phyloP scores from a whole-genome alignment of 2,329 filamentous ascomycete species.

The Penicillium sp. region DNA sequence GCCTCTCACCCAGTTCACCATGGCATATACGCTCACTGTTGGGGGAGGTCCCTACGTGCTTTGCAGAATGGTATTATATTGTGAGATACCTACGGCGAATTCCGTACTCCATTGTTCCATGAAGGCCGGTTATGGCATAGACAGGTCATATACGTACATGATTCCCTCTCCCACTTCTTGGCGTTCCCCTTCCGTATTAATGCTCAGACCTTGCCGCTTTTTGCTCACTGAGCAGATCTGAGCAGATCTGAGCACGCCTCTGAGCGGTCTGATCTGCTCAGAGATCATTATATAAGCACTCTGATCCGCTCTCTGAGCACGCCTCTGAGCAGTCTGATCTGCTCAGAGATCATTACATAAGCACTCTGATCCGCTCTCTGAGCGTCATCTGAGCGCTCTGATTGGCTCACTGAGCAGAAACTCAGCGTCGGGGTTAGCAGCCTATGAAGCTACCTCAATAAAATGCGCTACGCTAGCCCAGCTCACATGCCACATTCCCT shows the following conservation, averaged over 20 bases:
- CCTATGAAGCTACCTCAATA: neutral
- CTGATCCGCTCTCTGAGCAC: constrained; percentile 1
- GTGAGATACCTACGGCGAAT: too few species aligned
- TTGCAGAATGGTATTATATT: too few species aligned
- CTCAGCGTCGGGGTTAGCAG: neutral
- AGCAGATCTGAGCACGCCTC: neutral
- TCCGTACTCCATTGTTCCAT: too few species aligned
- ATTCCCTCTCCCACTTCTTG: neutral
- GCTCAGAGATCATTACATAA: constrained; percentile 5
- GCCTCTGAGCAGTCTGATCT: neutral
- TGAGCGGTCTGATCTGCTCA: neutral
- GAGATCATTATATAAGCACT: constrained; percentile 4
- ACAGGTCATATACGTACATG: neutral
- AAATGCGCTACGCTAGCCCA: constrained; percentile 2
- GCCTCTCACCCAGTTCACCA: too few species aligned
- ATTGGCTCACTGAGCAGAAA: neutral
- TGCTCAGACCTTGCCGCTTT: neutral
- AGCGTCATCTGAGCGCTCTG: too few species aligned
- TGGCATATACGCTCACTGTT: too few species aligned
- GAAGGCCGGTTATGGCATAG: too few species aligned
- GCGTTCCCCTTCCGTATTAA: neutral
- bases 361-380: constrained; percentile 1
- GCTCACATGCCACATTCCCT: neutral
- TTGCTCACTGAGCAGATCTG: neutral
- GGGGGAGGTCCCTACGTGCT: too few species aligned